Evolutionary conservation across 306 rosid species (phyloP).

Genomic region (Vicia villosa): DNA sequence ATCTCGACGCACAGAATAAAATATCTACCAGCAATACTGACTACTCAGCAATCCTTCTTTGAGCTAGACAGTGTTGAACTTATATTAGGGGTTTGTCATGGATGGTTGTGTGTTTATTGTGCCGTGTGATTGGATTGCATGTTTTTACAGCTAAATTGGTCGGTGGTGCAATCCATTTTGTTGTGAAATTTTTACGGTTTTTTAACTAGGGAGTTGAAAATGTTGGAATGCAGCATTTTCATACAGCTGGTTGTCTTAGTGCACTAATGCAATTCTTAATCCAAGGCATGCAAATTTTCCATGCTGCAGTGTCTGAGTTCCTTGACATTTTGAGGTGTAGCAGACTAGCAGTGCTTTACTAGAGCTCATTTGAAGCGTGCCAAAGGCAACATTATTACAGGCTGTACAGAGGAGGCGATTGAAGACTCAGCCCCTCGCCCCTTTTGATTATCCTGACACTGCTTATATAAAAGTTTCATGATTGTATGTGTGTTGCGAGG

Average conservation of each 20-base stretch:
- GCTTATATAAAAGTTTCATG: constrained; percentile 20
- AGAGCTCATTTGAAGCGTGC: constrained; percentile 29
- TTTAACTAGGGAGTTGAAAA: background rate
- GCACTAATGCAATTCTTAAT: background rate
- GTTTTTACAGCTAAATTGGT: constrained; percentile 16
- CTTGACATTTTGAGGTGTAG: constrained; percentile 6
- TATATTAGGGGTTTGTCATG: constrained; percentile 21
- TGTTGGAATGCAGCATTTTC: constrained; percentile 17
- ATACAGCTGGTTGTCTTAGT: background rate
- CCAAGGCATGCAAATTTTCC: constrained; percentile 10
- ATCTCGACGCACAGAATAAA: background rate
- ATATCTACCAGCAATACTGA: background rate
- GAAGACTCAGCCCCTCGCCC: constrained; percentile 14
- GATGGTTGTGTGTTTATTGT: constrained; percentile 16
- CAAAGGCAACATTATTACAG: constrained; percentile 29
- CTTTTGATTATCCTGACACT: constrained; percentile 15
- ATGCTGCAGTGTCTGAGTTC: constrained; percentile 28
- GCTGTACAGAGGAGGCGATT: constrained; percentile 26
- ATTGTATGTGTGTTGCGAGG: background rate
- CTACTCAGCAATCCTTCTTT: background rate
- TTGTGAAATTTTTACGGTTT: background rate
- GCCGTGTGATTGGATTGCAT: constrained; percentile 1
- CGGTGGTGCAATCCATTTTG: background rate
- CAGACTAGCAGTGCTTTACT: constrained; percentile 19
- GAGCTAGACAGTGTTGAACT: constrained; percentile 3